Evolutionary conservation across 148 eudicot species (phyloP), one percentile per base, ranked within the genome.

Genomic region (Dianthus caryophyllus): DNA sequence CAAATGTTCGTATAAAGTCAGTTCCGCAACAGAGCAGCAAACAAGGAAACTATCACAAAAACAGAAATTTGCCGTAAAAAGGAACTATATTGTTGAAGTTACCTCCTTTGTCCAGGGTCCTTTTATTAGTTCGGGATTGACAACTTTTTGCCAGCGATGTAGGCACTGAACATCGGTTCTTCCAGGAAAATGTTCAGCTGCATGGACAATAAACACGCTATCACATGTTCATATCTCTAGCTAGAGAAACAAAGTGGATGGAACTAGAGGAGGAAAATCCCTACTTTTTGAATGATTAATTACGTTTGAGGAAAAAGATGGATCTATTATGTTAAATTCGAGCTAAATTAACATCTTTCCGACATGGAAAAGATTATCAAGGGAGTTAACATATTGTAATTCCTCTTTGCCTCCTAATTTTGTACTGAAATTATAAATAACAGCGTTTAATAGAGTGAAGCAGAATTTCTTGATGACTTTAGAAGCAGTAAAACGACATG

Each of bases 91-190:
- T 31, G 20, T 24, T 20, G n/a, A 52, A 52, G 21, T 25, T 67
- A 88, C 97, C 90, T 85, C 93, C 75, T 91, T 88, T 53, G 84
- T 83, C 96, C 97, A 88, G 27, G 93, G 78, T 66, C 97, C 90
- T 82, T 91, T 91, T 47, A 88, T 73, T 27, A 91, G 79, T 64
- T 87, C 87, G 57, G 97, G 97, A 77, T 88, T 73, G 24, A 91
- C 81, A 73, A 91, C 97, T 62, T 91, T 91, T 62, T 91, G 96
- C 97, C 97, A 91, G 29, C 96, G 88, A 72, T 91, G 96, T 73
- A 88, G 71, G 71, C 97, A 91, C 62, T 91, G 97, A 75, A 88
- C 90, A 76, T 91, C 96, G 56, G 87, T 87, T 71, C 90, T 76
- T 51, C 86, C 96, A 12, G 83, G 70, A 60, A 91, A 67, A 75